phyloP scores from a whole-genome alignment of 495 filamentous ascomycete genomes.

The Daldinia vernicosa region DNA sequence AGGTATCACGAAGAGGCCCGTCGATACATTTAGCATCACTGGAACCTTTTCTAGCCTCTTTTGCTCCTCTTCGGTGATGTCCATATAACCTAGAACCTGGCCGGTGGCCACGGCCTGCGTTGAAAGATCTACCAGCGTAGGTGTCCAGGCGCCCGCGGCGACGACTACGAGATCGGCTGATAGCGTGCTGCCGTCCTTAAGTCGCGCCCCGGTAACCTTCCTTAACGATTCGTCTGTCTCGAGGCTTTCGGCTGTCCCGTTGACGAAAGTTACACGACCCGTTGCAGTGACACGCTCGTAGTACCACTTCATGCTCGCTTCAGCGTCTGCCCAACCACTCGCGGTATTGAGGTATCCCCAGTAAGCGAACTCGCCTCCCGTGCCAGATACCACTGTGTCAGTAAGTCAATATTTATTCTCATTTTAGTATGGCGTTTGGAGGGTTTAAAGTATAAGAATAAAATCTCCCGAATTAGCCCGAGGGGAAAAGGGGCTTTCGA shows the following conservation, averaged over 20 bases:
- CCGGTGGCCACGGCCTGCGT: constrained; percentile 79
- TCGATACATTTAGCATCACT: constrained; percentile 79
- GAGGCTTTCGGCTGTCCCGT: constrained; percentile 68
- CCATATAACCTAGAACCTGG: constrained; percentile 81
- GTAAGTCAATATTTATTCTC: neutral
- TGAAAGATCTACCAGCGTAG: constrained; percentile 77
- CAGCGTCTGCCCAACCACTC: constrained; percentile 88
- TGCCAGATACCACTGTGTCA: constrained; percentile 41
- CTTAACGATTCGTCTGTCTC: constrained; percentile 48
- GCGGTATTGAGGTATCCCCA: constrained; percentile 84
- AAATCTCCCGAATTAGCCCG: neutral
- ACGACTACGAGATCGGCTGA: constrained; percentile 78
- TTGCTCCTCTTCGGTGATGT: constrained; percentile 74
- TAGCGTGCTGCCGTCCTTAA: constrained; percentile 63
- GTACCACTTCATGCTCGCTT: constrained; percentile 72
- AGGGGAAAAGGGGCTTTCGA: neutral
- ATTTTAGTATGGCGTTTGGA: neutral
- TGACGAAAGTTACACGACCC: constrained; percentile 69
- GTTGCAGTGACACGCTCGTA: constrained; percentile 61
- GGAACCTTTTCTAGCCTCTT: constrained; percentile 69
- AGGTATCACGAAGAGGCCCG: constrained; percentile 85
- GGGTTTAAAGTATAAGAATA: neutral
- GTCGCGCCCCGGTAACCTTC: constrained; percentile 60
- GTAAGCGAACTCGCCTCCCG: constrained; percentile 62
- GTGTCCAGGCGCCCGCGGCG: constrained; percentile 88